phyloP scores from a whole-genome alignment of 2,329 filamentous ascomycete species.

The Colletotrichum magnum region DNA sequence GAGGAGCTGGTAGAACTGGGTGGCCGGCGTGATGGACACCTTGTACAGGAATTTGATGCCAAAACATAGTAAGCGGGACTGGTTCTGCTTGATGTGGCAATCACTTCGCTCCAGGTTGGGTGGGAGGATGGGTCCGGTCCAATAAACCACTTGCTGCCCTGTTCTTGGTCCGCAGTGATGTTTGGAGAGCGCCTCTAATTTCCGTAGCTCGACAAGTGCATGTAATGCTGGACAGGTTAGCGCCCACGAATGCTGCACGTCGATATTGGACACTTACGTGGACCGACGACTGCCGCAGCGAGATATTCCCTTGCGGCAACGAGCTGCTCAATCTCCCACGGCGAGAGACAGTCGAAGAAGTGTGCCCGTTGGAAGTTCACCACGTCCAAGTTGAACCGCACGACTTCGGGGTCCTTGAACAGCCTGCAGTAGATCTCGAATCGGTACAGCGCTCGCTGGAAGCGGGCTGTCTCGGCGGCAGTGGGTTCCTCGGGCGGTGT shows the following conservation, averaged over 20 bases:
- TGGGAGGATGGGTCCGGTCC: slow-evolving; percentile 25
- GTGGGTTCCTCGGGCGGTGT: slow-evolving; percentile 8
- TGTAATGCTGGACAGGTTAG: slow-evolving; percentile 20
- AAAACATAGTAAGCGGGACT: slow-evolving; percentile 30
- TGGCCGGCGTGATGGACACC: slow-evolving; percentile 21
- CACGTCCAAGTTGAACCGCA: slow-evolving; percentile 34
- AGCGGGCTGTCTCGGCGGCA: slow-evolving; percentile 18
- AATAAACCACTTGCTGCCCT: slow-evolving; percentile 26
- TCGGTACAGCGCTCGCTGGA: slow-evolving; percentile 32
- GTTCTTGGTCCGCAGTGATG: slow-evolving; percentile 31
- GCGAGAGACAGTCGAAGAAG: slow-evolving; percentile 33
- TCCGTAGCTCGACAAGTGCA: slow-evolving; percentile 32
- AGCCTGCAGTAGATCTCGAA: slow-evolving; percentile 36
- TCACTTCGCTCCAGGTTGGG: slow-evolving; percentile 26
- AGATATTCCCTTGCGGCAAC: slow-evolving; percentile 24
- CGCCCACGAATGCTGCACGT: background rate
- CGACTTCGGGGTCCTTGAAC: slow-evolving; percentile 34
- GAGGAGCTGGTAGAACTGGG: slow-evolving; percentile 29
- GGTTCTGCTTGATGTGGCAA: slow-evolving; percentile 38
- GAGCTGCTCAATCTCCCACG: slow-evolving; percentile 36
- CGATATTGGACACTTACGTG: slow-evolving; percentile 10
- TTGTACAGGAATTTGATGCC: slow-evolving; percentile 30
- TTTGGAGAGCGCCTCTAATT: slow-evolving; percentile 20
- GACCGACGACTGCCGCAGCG: slow-evolving; percentile 28
- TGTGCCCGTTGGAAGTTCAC: slow-evolving; percentile 34